Conservation (phyloP, 2,329 filamentous ascomycete genomes). For the Colletotrichum tanaceti region DNA sequence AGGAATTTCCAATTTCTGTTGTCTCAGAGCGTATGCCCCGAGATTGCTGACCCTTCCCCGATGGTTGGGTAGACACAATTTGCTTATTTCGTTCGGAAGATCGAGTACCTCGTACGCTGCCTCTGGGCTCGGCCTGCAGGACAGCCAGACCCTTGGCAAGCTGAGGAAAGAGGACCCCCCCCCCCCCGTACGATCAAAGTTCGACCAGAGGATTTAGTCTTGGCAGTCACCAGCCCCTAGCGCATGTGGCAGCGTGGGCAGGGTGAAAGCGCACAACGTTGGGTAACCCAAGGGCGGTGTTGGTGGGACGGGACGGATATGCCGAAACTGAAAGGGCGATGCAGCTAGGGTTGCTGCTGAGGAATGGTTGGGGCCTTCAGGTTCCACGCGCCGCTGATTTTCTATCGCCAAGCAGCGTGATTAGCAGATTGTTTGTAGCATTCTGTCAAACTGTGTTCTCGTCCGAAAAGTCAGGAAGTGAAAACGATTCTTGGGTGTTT, state of each 20-base stretch:
- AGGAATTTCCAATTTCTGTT: not conserved
- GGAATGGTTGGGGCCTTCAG: not conserved
- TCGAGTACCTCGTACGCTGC: not conserved
- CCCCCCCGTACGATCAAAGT: not conserved
- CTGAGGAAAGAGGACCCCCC: slow-evolving; percentile 13
- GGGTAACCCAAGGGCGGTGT: slow-evolving; percentile 10
- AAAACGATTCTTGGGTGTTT: not conserved
- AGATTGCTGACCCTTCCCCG: slow-evolving; percentile 2
- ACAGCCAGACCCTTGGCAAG: slow-evolving; percentile 26
- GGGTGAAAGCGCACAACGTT: slow-evolving; percentile 18
- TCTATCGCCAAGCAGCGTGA: not conserved
- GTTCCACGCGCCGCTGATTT: not conserved
- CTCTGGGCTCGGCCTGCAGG: not conserved
- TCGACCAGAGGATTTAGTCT: not conserved
- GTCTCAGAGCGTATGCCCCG: not conserved
- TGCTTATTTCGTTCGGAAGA: slow-evolving; percentile 6
- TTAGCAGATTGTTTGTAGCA: not conserved
- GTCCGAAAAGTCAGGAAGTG: no score
- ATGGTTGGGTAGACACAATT: not conserved
- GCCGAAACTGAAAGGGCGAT: slow-evolving; percentile 4
- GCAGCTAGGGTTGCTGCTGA: slow-evolving; percentile 2
- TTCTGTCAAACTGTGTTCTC: not conserved
- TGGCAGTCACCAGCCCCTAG: slow-evolving; percentile 21
- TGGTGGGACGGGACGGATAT: slow-evolving; percentile 25
- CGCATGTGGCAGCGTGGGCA: not conserved